Conservation (phyloP, 345 rosid species). For the Lagerstroemia speciosa region DNA sequence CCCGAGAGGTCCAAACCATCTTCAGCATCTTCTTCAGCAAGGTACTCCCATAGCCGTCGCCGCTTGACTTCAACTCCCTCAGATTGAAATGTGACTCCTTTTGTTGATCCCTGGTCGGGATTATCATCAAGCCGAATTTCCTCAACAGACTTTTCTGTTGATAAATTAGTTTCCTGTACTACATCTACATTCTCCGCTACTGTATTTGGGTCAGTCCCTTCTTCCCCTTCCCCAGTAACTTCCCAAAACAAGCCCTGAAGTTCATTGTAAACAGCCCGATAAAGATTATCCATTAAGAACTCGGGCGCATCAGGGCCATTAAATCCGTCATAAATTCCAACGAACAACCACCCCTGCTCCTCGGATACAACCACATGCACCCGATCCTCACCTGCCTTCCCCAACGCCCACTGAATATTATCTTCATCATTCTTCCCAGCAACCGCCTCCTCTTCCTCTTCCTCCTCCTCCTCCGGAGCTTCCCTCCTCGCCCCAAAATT, state of each 20-base stretch:
- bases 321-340: constrained; percentile 94
- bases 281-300: constrained; percentile 94
- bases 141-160: constrained; percentile 11
- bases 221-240: constrained; percentile 33
- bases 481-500: constrained; percentile 60
- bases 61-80: constrained; percentile 44
- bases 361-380: constrained; percentile 94
- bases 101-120: constrained; percentile 25
- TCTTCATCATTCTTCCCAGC: constrained; percentile 21
- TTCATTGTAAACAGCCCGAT: constrained; percentile 79
- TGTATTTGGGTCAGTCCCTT: constrained; percentile 9
- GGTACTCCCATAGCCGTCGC: constrained; percentile 69
- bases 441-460: constrained; percentile 17
- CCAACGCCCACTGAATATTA: constrained; percentile 93
- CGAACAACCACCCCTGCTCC: constrained; percentile 96
- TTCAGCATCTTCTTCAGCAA: constrained; percentile 72
- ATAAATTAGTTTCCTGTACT: constrained; percentile 16
- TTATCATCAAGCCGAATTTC: constrained; percentile 14
- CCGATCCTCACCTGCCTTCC: constrained; percentile 96
- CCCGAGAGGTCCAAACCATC: constrained; percentile 96
- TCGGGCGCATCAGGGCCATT: constrained; percentile 98
- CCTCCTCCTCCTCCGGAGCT: constrained; percentile 20
- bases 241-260: constrained; percentile 94
- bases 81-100: constrained; percentile 44
- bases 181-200: constrained; percentile 17